Evolutionary conservation across 176 grass and related monocot genomes (phyloP).

Genomic region (Secale cereale): DNA sequence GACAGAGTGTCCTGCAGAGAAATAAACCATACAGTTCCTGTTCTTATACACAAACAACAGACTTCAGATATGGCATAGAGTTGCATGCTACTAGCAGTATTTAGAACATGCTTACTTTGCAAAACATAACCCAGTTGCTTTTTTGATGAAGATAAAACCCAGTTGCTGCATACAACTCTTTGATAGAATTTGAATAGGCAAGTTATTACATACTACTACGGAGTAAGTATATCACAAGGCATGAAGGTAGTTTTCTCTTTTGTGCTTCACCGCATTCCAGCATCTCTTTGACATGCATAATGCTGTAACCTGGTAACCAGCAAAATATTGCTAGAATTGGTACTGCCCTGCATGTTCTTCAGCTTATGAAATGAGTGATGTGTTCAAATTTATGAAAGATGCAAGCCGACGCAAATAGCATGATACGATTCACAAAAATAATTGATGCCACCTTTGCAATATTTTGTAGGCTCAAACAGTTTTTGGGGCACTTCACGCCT

Average conservation of each 20-base stretch:
- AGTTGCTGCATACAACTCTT: not conserved
- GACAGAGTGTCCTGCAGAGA: not conserved
- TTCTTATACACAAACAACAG: not conserved
- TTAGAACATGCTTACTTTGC: not conserved
- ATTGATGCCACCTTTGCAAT: conserved; percentile 27
- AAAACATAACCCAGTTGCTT: not conserved
- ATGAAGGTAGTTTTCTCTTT: not conserved
- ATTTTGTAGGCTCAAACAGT: conserved; percentile 89
- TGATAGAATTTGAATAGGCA: not conserved
- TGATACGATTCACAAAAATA: not conserved
- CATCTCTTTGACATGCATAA: conserved; percentile 19
- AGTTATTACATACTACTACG: not conserved
- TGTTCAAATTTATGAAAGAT: conserved; percentile 1
- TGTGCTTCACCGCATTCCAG: not conserved
- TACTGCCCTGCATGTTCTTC: not conserved
- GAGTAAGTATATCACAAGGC: not conserved
- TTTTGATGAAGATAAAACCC: not conserved
- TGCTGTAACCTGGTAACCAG: not conserved
- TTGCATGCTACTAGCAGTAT: not conserved
- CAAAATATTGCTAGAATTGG: not conserved
- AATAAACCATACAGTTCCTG: not conserved
- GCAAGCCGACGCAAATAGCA: not conserved
- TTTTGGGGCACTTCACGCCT: conserved; percentile 85
- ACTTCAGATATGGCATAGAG: conserved; percentile 1
- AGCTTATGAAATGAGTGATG: not conserved